A percentile compares a stretch with the other conserved stretches of the same genome.
phyloP scores from a whole-genome alignment of 2,329 filamentous ascomycete species.

The Ophiostoma australiae region DNA sequence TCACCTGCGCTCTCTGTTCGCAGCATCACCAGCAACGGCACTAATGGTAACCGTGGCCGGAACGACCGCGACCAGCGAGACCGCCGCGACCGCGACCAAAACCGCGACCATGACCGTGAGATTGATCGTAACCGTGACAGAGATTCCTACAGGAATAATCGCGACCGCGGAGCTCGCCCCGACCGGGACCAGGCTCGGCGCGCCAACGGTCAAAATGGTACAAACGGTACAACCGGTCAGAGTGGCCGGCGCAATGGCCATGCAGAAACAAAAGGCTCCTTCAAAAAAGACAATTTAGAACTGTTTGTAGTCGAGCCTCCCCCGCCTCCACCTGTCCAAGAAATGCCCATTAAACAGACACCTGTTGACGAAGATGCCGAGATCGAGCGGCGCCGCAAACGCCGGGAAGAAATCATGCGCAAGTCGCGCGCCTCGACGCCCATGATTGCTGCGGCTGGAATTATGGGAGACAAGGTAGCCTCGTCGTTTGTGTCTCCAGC shows the following conservation, averaged over 20 bases:
- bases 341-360: conserved; percentile 50
- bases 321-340: conserved; percentile 28
- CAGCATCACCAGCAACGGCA: conserved; percentile 35
- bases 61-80: conserved; percentile 29
- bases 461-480: not conserved
- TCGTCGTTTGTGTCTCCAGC: conserved; percentile 34
- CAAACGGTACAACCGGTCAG: not conserved
- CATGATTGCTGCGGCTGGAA: conserved; percentile 46
- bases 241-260: not conserved
- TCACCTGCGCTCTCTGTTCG: conserved; percentile 37
- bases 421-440: conserved; percentile 73
- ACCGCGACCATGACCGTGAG: conserved; percentile 32
- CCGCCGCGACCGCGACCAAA: conserved; percentile 30
- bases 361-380: conserved; percentile 75
- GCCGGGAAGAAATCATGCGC: conserved; percentile 77
- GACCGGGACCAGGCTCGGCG: conserved; percentile 27
- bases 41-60: conserved; percentile 33
- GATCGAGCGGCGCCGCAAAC: conserved; percentile 77
- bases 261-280: not conserved
- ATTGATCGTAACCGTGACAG: conserved; percentile 32
- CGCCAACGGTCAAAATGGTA: not conserved
- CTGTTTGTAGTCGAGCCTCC: not conserved
- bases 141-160: conserved; percentile 32
- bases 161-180: conserved; percentile 32
- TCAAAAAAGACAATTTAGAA: not conserved